phyloP scores from a whole-genome alignment of 305 asterid genomes.

The Ajuga reptans region DNA sequence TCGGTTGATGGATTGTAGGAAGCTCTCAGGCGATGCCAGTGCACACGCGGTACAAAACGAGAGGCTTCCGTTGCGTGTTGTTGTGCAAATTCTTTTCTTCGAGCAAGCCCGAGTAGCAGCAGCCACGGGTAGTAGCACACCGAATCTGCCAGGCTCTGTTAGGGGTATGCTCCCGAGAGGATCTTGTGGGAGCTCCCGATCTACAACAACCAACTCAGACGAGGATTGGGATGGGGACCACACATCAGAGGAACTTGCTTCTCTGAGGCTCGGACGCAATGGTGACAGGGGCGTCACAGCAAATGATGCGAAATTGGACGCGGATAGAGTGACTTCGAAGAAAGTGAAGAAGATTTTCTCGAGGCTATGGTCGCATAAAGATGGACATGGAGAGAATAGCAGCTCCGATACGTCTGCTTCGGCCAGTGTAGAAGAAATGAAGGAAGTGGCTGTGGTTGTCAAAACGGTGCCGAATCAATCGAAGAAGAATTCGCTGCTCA shows the following conservation, averaged over 20 bases:
- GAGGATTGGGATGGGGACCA: slow-evolving; percentile 68
- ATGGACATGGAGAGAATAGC: slow-evolving; percentile 52
- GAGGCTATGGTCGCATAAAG: slow-evolving; percentile 64
- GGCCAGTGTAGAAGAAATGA: slow-evolving; percentile 51
- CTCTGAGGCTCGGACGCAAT: slow-evolving; percentile 27
- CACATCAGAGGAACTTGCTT: slow-evolving; percentile 47
- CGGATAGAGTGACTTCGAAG: slow-evolving; percentile 36
- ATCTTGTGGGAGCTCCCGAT: slow-evolving; percentile 59
- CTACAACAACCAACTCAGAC: slow-evolving; percentile 58
- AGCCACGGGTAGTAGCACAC: slow-evolving; percentile 41
- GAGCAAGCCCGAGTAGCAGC: slow-evolving; percentile 49
- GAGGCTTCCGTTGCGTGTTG: slow-evolving; percentile 63
- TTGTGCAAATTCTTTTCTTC: slow-evolving; percentile 77
- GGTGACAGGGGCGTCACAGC: slow-evolving; percentile 7
- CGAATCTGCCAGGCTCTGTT: slow-evolving; percentile 39
- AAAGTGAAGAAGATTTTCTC: slow-evolving; percentile 52
- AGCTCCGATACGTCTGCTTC: slow-evolving; percentile 76
- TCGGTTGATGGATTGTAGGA: slow-evolving; percentile 59
- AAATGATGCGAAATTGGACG: slow-evolving; percentile 26
- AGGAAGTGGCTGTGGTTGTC: slow-evolving; percentile 1
- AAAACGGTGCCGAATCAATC: slow-evolving; percentile 14
- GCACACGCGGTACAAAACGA: slow-evolving; percentile 74
- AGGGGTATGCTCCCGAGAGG: slow-evolving; percentile 45
- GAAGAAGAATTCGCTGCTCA: slow-evolving; percentile 29
- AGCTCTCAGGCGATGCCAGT: slow-evolving; percentile 70